Conservation (phyloP, 306 rosid species). For the Cucurbita ficifolia region DNA sequence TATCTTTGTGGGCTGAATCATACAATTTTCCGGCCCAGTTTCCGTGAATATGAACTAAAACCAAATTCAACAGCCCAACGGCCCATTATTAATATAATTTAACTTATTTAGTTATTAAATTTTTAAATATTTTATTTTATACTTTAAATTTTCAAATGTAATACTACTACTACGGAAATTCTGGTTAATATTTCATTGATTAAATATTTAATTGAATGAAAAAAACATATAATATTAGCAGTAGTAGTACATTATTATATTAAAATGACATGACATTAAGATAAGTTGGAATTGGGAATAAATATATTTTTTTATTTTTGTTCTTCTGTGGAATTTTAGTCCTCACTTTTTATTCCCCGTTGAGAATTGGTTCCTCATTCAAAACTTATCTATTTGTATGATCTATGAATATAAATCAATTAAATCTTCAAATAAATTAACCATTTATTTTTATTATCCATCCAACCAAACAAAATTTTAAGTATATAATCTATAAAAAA, state of each 20-base stretch:
- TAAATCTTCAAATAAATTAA: too few species aligned
- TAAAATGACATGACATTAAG: not conserved
- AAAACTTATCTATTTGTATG: not conserved
- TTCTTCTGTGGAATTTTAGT: not conserved
- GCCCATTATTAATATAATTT: not conserved
- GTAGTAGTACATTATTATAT: not conserved
- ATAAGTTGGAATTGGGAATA: not conserved
- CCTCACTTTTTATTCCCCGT: not conserved
- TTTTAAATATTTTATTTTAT: too few species aligned
- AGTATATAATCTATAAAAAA: too few species aligned
- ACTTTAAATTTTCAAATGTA: too few species aligned
- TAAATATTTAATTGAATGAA: not conserved
- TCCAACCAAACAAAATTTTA: too few species aligned
- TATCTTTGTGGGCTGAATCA: not conserved
- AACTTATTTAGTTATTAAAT: too few species aligned
- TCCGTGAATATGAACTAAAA: not conserved
- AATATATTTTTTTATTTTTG: not conserved
- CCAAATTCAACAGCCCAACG: not conserved
- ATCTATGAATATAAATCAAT: not conserved
- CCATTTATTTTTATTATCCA: too few species aligned
- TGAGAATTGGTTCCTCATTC: not conserved
- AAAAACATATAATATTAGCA: not conserved
- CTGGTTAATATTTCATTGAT: too few species aligned
- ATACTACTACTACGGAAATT: too few species aligned
- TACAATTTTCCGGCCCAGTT: not conserved